Conservation (phyloP, 2,329 filamentous ascomycete genomes). For the Ophiostoma tasmaniense region DNA sequence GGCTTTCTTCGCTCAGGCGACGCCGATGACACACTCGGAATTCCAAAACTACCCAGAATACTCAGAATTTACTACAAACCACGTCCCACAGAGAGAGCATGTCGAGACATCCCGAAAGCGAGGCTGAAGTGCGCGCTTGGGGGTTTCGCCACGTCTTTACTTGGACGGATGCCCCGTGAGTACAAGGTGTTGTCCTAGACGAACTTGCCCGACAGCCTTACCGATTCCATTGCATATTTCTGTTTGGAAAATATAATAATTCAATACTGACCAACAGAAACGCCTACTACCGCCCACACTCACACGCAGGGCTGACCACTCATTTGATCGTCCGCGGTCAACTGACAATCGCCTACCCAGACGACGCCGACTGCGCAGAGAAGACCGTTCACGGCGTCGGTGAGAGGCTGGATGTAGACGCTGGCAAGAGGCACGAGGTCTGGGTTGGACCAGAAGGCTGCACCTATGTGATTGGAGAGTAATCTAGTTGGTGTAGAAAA, state of each 20-base stretch:
- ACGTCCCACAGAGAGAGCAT: conserved; percentile 4
- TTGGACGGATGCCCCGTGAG: conserved; percentile 60
- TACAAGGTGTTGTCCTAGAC: conserved; percentile 8
- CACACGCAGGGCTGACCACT: conserved; percentile 55
- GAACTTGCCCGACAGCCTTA: neutral
- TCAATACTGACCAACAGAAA: conserved; percentile 34
- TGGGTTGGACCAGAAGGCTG: conserved; percentile 60
- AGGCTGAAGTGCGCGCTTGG: conserved; percentile 58
- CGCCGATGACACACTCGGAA: neutral
- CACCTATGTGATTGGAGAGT: conserved; percentile 57
- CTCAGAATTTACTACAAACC: neutral
- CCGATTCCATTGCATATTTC: neutral
- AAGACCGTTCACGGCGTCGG: conserved; percentile 51
- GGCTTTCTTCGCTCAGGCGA: neutral
- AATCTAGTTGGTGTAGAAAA: neutral
- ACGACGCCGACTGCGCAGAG: conserved; percentile 38
- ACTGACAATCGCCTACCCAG: conserved; percentile 58
- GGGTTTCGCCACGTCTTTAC: conserved; percentile 63
- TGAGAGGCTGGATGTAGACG: conserved; percentile 57
- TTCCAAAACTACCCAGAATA: neutral
- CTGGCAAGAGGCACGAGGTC: conserved; percentile 56
- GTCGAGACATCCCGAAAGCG: conserved; percentile 33
- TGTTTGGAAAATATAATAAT: no score
- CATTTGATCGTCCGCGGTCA: conserved; percentile 59
- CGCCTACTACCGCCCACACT: conserved; percentile 59